Evolutionary conservation across 148 eudicot species (phyloP).

Genomic region (Spergularia bocconei): DNA sequence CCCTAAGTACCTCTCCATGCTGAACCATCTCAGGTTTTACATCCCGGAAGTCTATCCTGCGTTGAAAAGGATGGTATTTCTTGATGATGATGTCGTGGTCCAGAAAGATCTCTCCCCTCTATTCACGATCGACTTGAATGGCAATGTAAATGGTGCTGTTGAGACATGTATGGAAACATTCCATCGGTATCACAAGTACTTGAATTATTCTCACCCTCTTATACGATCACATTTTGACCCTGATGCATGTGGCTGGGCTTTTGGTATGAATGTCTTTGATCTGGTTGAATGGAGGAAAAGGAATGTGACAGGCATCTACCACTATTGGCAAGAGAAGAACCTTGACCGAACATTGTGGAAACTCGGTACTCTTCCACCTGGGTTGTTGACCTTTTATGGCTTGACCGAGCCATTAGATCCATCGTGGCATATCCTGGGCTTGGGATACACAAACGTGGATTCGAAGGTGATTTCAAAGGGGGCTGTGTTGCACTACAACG

Average conservation of each 20-base stretch:
- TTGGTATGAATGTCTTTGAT: constrained; percentile 87
- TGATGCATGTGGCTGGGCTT: constrained; percentile 95
- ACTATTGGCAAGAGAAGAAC: constrained; percentile 90
- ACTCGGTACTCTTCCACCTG: constrained; percentile 84
- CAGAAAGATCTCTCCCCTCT: constrained; percentile 73
- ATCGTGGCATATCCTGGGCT: constrained; percentile 70
- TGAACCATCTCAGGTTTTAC: constrained; percentile 80
- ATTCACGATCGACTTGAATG: constrained; percentile 65
- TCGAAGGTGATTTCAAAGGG: constrained; percentile 62
- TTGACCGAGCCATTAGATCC: constrained; percentile 71
- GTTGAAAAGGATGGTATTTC: constrained; percentile 71
- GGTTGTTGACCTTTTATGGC: constrained; percentile 80
- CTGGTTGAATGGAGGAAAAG: constrained; percentile 81
- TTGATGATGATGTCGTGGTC: constrained; percentile 83
- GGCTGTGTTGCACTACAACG: constrained; percentile 78
- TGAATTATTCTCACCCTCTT: constrained; percentile 84
- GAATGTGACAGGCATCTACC: constrained; percentile 82
- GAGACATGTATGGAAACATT: constrained; percentile 96
- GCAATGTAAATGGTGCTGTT: constrained; percentile 85
- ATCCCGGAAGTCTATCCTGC: constrained; percentile 82
- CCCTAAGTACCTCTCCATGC: constrained; percentile 83
- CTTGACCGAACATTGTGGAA: constrained; percentile 80
- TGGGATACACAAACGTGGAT: constrained; percentile 79
- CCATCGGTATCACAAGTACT: constrained; percentile 85
- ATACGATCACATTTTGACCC: constrained; percentile 82